phyloP scores from a whole-genome alignment of 805 yeast genomes.

The Lachancea quebecensis region DNA sequence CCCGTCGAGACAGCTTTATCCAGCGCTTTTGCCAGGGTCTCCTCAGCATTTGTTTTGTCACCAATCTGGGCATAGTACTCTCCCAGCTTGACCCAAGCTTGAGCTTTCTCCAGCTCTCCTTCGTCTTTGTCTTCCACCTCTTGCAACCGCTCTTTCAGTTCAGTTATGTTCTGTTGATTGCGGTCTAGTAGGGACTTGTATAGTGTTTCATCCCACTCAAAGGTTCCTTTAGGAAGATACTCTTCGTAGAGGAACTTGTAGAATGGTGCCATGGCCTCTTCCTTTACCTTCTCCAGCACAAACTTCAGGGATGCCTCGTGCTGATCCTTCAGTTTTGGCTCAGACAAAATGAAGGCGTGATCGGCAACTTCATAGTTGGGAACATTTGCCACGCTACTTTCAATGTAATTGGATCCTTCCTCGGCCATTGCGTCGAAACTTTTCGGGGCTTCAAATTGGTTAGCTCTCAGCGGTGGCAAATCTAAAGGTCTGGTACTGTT shows the following conservation, averaged over 20 bases:
- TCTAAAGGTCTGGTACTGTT: neutral
- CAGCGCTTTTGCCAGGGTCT: conserved; percentile 62
- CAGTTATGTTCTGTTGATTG: conserved; percentile 50
- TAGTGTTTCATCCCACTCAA: conserved; percentile 55
- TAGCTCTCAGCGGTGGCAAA: conserved; percentile 4
- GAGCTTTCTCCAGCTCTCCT: conserved; percentile 77
- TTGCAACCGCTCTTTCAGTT: conserved; percentile 38
- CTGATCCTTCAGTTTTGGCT: conserved; percentile 32
- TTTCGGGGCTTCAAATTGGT: neutral
- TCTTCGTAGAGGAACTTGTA: conserved; percentile 60
- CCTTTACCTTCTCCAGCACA: conserved; percentile 47
- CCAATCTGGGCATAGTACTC: conserved; percentile 84
- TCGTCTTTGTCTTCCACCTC: conserved; percentile 58
- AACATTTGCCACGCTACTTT: conserved; percentile 37
- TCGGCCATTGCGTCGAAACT: conserved; percentile 5
- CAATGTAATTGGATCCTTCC: conserved; percentile 20
- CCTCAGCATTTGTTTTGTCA: conserved; percentile 63
- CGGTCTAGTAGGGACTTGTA: conserved; percentile 43
- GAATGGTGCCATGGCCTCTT: conserved; percentile 72
- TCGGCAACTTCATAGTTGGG: conserved; percentile 86
- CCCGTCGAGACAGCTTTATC: conserved; percentile 83
- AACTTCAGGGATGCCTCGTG: conserved; percentile 40
- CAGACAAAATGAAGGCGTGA: conserved; percentile 57
- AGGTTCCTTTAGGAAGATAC: conserved; percentile 24
- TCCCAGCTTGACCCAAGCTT: conserved; percentile 72